A percentile compares a stretch with the other conserved stretches of the same genome.
These are phyloP conservation scores for Podospora sp. DNA, from an alignment of 495 filamentous ascomycete genomes.

Conservation along the genomic window DNA sequence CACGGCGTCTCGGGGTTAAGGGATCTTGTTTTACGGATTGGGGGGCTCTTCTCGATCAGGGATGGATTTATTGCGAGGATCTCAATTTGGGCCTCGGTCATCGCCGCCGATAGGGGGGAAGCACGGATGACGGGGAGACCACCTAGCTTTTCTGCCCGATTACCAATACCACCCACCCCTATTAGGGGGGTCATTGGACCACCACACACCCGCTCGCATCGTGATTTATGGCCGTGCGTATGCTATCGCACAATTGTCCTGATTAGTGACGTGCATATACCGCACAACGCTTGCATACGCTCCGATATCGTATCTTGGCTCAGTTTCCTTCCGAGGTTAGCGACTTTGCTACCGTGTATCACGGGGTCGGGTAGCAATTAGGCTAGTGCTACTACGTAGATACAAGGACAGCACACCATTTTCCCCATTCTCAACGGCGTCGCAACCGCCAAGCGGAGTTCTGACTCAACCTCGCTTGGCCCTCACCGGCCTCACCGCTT, in stretches of 20 bases:
- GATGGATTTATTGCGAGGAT: slow-evolving; percentile 11
- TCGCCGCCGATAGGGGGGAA: background rate
- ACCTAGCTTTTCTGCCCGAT: background rate
- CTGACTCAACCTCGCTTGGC: background rate
- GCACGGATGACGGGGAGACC: slow-evolving; percentile 5
- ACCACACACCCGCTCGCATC: background rate
- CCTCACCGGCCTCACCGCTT: slow-evolving; percentile 19
- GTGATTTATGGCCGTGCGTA: background rate
- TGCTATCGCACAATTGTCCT: background rate
- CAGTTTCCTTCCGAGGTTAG: background rate
- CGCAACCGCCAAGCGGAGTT: background rate
- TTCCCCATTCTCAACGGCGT: background rate
- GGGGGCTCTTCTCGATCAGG: background rate
- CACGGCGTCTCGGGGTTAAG: slow-evolving; percentile 5
- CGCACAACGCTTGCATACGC: background rate
- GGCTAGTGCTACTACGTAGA: background rate
- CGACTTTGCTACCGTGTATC: background rate
- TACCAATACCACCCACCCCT: slow-evolving; percentile 1
- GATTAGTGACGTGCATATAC: background rate
- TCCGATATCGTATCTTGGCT: slow-evolving; percentile 25
- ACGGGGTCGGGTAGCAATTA: slow-evolving; percentile 10
- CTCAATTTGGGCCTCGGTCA: slow-evolving; percentile 1
- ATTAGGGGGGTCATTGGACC: background rate
- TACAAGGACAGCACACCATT: background rate
- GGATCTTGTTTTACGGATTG: background rate